Conservation (phyloP, 139 green algal species). For the Raphidocelis subcapitata region DNA sequence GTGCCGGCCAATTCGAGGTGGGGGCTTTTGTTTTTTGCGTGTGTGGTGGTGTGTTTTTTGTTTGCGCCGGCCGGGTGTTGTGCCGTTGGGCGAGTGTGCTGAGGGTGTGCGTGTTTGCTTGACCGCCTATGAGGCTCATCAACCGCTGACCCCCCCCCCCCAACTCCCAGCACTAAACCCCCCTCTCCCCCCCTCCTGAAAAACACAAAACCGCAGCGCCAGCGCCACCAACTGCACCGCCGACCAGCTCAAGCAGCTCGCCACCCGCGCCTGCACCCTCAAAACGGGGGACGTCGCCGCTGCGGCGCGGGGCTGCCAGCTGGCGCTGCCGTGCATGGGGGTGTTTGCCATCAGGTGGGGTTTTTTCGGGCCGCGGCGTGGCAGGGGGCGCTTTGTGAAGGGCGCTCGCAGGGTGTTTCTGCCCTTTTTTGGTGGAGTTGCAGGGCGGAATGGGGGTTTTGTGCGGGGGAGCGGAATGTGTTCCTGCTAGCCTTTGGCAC, state of each 20-base stretch:
- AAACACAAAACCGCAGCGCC: constrained; percentile 1
- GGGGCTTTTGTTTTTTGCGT: neutral
- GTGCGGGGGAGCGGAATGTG: too few species aligned
- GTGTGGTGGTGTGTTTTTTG: neutral
- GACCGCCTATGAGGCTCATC: too few species aligned
- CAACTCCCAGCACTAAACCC: neutral
- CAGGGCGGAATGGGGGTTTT: too few species aligned
- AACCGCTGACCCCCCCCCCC: neutral
- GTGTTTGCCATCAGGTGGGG: constrained; percentile 31
- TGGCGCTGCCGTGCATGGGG: constrained; percentile 42
- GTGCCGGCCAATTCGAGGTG: neutral
- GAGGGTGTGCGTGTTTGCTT: too few species aligned
- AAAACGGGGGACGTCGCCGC: neutral
- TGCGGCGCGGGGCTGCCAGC: constrained; percentile 17
- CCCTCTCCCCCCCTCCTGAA: constrained; percentile 19
- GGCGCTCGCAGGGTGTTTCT: too few species aligned
- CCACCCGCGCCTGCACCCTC: constrained; percentile 13
- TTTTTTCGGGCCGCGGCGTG: too few species aligned
- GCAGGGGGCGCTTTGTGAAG: too few species aligned
- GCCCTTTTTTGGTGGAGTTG: too few species aligned
- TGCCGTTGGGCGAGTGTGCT: neutral
- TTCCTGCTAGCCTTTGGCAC: too few species aligned
- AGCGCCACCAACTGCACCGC: constrained; percentile 20
- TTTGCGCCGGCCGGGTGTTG: neutral
- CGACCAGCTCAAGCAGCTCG: neutral